phyloP scores from a whole-genome alignment of 1,139 yeast genomes.

The Yamadazyma diddensiae region DNA sequence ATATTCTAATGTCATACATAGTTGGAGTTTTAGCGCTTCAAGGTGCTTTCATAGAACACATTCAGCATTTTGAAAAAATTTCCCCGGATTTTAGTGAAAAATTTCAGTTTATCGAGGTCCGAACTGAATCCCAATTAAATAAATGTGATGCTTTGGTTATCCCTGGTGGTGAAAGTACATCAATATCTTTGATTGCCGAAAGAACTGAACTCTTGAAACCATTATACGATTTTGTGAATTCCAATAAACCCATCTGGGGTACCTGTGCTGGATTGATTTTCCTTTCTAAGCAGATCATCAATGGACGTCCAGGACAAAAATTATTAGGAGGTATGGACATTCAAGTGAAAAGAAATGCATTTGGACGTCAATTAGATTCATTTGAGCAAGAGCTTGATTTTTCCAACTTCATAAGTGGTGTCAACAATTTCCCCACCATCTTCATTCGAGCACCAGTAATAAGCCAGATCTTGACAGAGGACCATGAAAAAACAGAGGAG shows the following conservation, averaged over 20 bases:
- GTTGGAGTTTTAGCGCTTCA: constrained; percentile 79
- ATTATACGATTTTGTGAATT: constrained; percentile 49
- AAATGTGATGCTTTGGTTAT: constrained; percentile 61
- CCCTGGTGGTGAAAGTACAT: constrained; percentile 83
- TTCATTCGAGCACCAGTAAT: constrained; percentile 83
- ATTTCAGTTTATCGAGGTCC: constrained; percentile 44
- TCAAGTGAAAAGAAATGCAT: constrained; percentile 67
- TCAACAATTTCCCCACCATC: constrained; percentile 50
- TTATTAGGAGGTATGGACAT: constrained; percentile 67
- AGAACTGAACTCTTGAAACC: constrained; percentile 59
- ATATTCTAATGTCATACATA: too few relatives aligned
- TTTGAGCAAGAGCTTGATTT: constrained; percentile 53
- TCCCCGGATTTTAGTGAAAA: constrained; percentile 14
- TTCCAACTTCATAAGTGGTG: constrained; percentile 41
- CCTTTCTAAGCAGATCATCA: constrained; percentile 53
- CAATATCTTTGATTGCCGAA: constrained; percentile 72
- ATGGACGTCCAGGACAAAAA: constrained; percentile 58
- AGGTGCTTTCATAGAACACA: constrained; percentile 77
- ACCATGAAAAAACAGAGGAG: constrained; percentile 20
- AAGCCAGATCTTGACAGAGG: constrained; percentile 24
- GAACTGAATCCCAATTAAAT: constrained; percentile 48
- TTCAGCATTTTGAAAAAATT: constrained; percentile 48
- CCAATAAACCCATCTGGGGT: constrained; percentile 70
- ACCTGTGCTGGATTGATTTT: constrained; percentile 84
- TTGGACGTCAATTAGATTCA: constrained; percentile 75